Base-by-base conservation (phyloP, 495 filamentous ascomycete genomes). In the Talaromyces proteolyticus region DNA sequence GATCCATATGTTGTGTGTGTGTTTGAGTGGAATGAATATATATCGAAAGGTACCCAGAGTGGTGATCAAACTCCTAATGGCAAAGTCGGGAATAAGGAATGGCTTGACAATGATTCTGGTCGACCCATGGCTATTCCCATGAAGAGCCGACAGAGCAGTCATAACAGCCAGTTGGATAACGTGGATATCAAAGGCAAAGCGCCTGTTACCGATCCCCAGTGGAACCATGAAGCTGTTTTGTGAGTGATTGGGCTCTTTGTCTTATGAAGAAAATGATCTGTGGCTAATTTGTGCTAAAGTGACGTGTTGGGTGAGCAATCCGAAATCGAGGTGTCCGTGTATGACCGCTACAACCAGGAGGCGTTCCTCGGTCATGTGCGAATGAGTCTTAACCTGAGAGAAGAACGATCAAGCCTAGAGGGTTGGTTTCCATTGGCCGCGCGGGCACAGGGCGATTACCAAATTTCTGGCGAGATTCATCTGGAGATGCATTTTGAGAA, bases 1-100 rank as follows among this genome's bases (percentile, higher is more conserved):
- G 86, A 95, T 58, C 93, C 93, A 2, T 98, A 97, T 60, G 90
- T 95, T 18, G 91, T 98, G 12, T 95, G 90, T 38, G 91, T 95
- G 20, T 98, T 96, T 58, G 93, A 98, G 62, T 88, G 88, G 66
- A 93, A 91, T 58, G 94, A 98, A 62, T 86, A 91, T 56, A 95
- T 98, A 44, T 96, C 93, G 8, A 87, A 84, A 50, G 89, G 89
- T 11, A 88, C 90, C 38, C 81, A 79, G 49, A 70, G 73, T 50
- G 73, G 68, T 23, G 76, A 80, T 47, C 74, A 72, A 7, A 63
- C 37, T 47, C 47, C 37, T 46, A 42, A 18, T 41, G 42, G 39
- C 19, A 73, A 37, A 56, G 72, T 60, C 67, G 78, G 59, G 54
- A 61, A 64, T 70, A 75, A 72, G 72, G 79, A 60, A 74, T 75